Percentiles rank a stretch among this genome's conserved stretches.
Conservation (phyloP, 2,329 filamentous ascomycete species). For the Hymenoscyphus repandus region DNA sequence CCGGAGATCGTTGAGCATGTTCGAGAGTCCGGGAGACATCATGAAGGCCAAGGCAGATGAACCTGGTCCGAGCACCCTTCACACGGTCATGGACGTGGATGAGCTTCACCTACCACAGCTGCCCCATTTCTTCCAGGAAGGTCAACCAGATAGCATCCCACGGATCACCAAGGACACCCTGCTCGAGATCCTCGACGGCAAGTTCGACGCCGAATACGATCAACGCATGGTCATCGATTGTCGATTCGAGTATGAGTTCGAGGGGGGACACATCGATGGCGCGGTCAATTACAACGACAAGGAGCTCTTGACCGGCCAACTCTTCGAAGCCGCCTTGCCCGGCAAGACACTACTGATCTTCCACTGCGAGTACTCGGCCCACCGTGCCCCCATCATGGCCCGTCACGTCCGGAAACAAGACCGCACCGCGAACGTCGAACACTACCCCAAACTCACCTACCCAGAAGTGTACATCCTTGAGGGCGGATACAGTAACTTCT, state of each 20-base stretch:
- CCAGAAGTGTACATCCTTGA: conserved; percentile 97
- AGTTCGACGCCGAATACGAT: conserved; percentile 70
- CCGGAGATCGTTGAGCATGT: conserved; percentile 94
- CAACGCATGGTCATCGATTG: conserved; percentile 89
- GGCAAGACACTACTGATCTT: conserved; percentile 80
- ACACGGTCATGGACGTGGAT: conserved; percentile 80
- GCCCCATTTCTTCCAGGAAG: conserved; percentile 78
- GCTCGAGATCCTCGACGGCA: conserved; percentile 80
- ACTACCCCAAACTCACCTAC: conserved; percentile 85
- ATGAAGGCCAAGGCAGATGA: conserved; percentile 72
- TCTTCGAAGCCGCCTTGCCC: conserved; percentile 63
- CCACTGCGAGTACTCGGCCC: conserved; percentile 97
- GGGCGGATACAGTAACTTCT: conserved; percentile 94
- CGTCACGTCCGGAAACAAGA: conserved; percentile 88
- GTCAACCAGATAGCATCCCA: conserved; percentile 79
- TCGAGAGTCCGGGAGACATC: conserved; percentile 83
- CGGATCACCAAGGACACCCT: conserved; percentile 80
- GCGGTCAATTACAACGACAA: conserved; percentile 98
- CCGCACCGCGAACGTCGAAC: conserved; percentile 76
- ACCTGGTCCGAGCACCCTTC: conserved; percentile 50
- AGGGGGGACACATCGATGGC: conserved; percentile 89
- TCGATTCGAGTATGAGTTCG: conserved; percentile 97
- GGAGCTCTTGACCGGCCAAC: conserved; percentile 71
- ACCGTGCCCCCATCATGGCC: conserved; percentile 93
- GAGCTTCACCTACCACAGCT: conserved; percentile 68